Percentiles rank a stretch among this genome's conserved stretches.
Conservation (phyloP, 768 basidiomycete genomes). For the Tylopilus rubrobrunneus region DNA sequence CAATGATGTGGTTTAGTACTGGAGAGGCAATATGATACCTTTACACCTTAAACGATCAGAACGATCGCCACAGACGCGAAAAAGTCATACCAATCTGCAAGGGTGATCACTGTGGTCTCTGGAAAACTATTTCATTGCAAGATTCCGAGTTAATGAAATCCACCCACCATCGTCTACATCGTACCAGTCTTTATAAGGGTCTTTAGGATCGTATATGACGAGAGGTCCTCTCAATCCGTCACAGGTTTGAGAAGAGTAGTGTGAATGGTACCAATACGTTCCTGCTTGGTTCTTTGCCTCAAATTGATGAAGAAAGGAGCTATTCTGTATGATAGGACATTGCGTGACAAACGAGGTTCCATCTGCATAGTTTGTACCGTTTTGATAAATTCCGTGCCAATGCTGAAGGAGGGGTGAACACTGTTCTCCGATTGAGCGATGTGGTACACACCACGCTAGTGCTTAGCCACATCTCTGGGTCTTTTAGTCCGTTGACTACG, state of each 20-base stretch:
- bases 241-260: background rate
- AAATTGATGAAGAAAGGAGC: background rate
- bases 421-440: background rate
- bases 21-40: background rate
- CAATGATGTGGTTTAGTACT: constrained; percentile 14
- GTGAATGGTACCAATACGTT: background rate
- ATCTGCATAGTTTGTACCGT: background rate
- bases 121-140: background rate
- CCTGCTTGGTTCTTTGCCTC: background rate
- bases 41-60: background rate
- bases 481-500: background rate
- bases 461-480: background rate
- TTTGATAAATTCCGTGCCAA: background rate
- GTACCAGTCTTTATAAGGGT: background rate
- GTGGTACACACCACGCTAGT: background rate
- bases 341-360: background rate
- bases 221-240: background rate
- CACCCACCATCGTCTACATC: background rate
- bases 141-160: background rate
- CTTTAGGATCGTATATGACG: background rate
- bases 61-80: background rate
- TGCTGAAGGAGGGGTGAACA: background rate
- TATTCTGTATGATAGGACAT: background rate
- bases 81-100: background rate
- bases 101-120: background rate